phyloP scores from a whole-genome alignment of 192 early-diverging fungal genomes.

The Rhizophagus sp. region DNA sequence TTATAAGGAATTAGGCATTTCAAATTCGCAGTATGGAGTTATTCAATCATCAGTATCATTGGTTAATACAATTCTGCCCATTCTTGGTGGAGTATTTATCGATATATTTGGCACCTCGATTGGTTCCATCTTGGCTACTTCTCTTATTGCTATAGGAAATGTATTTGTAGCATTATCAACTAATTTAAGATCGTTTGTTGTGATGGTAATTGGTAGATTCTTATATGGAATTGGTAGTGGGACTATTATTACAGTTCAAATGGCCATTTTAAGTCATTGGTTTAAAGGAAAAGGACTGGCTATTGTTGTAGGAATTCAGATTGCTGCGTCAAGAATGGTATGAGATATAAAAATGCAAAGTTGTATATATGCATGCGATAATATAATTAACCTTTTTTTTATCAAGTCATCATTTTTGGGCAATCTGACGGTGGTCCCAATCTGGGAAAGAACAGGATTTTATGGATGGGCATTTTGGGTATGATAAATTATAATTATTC shows the following conservation, averaged over 20 bases:
- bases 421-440: constrained; percentile 61
- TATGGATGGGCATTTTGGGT: constrained; percentile 47
- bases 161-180: constrained; percentile 62
- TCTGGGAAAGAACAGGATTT: constrained; percentile 47
- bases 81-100: constrained; percentile 65
- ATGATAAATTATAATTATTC: not conserved
- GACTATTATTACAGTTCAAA: constrained; percentile 64
- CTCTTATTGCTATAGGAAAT: constrained; percentile 59
- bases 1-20: constrained; percentile 59
- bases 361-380: not conserved
- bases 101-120: constrained; percentile 63
- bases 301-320: constrained; percentile 59
- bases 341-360: not conserved
- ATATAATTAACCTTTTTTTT: not conserved
- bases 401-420: constrained; percentile 57
- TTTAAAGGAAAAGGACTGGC: constrained; percentile 63
- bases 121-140: constrained; percentile 61
- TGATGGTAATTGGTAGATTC: constrained; percentile 62
- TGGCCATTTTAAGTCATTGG: constrained; percentile 71
- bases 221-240: constrained; percentile 71
- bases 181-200: constrained; percentile 48
- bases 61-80: constrained; percentile 65
- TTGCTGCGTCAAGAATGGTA: constrained; percentile 61
- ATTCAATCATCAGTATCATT: constrained; percentile 67
- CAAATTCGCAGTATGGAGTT: constrained; percentile 68